These are phyloP conservation scores for Pyrenula massariospora DNA, from an alignment of 495 filamentous ascomycete genomes.

Conservation along the genomic window DNA sequence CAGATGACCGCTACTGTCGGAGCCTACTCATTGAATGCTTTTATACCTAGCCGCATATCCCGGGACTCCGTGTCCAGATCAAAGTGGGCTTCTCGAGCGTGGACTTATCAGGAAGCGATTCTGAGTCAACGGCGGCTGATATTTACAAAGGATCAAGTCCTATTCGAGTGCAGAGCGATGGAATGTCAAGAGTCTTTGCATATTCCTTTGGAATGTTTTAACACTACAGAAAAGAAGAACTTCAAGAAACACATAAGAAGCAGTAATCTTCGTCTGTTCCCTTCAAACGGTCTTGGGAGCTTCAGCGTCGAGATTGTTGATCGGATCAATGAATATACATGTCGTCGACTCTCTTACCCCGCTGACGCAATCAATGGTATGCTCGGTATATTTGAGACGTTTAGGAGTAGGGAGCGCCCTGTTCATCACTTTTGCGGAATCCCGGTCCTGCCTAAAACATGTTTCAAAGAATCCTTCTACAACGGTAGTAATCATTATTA, in stretches of 20 bases:
- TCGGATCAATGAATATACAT: not conserved
- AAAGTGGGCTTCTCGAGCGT: not conserved
- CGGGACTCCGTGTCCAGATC: not conserved
- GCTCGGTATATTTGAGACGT: not conserved
- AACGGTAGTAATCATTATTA: too few relatives aligned
- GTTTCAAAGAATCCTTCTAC: not conserved
- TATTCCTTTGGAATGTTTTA: not conserved
- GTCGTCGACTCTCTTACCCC: not conserved
- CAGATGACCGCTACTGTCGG: not conserved
- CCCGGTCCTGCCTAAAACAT: not conserved
- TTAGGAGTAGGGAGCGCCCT: not conserved
- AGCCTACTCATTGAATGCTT: not conserved
- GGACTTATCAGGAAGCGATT: constrained; percentile 3
- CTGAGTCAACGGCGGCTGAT: not conserved
- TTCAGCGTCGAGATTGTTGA: not conserved
- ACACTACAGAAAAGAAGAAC: too few relatives aligned
- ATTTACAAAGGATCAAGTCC: not conserved
- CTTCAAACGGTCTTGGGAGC: too few relatives aligned
- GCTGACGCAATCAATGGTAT: not conserved
- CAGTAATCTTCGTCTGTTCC: too few relatives aligned
- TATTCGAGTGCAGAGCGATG: not conserved
- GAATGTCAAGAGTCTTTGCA: not conserved
- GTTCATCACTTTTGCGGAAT: not conserved
- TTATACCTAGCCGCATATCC: not conserved
- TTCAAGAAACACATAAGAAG: too few relatives aligned